These are phyloP conservation scores for Citrullus mucosospermus DNA, from an alignment of 306 rosid species.

Conservation along the genomic window DNA sequence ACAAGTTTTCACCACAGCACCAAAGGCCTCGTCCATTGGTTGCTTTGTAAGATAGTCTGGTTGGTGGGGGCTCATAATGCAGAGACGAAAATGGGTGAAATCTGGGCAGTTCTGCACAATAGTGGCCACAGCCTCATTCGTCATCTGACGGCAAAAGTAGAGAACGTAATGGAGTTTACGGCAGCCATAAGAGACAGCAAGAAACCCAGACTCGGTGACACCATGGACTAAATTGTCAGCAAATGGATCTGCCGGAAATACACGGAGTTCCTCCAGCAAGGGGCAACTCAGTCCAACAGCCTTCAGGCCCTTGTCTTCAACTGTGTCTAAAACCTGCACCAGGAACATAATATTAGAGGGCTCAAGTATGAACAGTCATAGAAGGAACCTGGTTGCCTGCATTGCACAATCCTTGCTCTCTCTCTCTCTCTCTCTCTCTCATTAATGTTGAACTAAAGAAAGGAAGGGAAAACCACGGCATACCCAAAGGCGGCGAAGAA, in stretches of 20 bases:
- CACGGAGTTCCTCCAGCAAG: constrained; percentile 77
- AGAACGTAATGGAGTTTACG: constrained; percentile 59
- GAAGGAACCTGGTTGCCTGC: neutral
- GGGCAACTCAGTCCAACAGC: constrained; percentile 74
- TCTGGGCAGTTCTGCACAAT: constrained; percentile 72
- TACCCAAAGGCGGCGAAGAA: constrained; percentile 71
- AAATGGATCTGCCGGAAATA: constrained; percentile 58
- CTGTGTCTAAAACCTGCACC: constrained; percentile 64
- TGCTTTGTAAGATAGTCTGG: constrained; percentile 50
- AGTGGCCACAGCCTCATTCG: constrained; percentile 80
- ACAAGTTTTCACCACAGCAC: constrained; percentile 72
- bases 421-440: neutral
- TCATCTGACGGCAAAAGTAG: constrained; percentile 78
- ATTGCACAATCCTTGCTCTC: neutral
- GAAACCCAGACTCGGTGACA: constrained; percentile 69
- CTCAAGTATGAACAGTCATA: neutral
- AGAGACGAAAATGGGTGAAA: constrained; percentile 76
- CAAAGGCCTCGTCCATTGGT: constrained; percentile 79
- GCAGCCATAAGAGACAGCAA: constrained; percentile 72
- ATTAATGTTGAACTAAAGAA: neutral
- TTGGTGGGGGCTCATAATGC: constrained; percentile 60
- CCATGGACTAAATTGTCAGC: constrained; percentile 39
- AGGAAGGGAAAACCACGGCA: neutral
- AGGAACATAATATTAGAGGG: constrained; percentile 7
- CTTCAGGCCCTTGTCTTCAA: constrained; percentile 72